These are phyloP conservation scores for Pouteria campechiana DNA, from an alignment of 179 eudicot genomes.

Conservation along the genomic window DNA sequence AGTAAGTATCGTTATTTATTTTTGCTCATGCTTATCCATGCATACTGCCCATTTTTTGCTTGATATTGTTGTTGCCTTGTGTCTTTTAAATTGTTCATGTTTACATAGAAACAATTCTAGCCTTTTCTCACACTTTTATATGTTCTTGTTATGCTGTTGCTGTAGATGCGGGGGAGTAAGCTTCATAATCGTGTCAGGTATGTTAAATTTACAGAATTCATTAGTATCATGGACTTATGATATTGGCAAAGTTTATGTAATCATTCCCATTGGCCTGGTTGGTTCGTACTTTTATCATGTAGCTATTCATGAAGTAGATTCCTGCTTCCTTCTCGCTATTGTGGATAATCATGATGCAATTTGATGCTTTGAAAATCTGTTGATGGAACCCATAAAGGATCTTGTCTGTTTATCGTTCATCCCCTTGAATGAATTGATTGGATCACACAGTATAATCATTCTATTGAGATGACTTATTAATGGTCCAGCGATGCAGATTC, in stretches of 20 bases:
- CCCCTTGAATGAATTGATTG: too few relatives aligned
- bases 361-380: too few relatives aligned
- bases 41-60: neutral
- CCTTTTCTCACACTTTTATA: conserved; percentile 4
- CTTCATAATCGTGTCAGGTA: conserved; percentile 96
- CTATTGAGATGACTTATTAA: too few relatives aligned
- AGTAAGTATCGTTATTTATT: conserved; percentile 40
- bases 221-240: neutral
- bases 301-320: too few relatives aligned
- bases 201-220: neutral
- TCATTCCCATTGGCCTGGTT: too few relatives aligned
- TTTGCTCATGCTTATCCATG: neutral
- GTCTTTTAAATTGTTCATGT: neutral
- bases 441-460: too few relatives aligned
- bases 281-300: too few relatives aligned
- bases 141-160: conserved; percentile 12
- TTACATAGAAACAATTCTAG: neutral
- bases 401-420: too few relatives aligned
- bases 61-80: neutral
- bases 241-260: neutral
- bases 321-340: too few relatives aligned
- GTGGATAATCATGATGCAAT: too few relatives aligned
- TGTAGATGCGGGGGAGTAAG: conserved; percentile 95
- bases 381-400: too few relatives aligned
- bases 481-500: too few relatives aligned